phyloP scores from a whole-genome alignment of 2,329 filamentous ascomycete genomes.

The Penicillium sp. region DNA sequence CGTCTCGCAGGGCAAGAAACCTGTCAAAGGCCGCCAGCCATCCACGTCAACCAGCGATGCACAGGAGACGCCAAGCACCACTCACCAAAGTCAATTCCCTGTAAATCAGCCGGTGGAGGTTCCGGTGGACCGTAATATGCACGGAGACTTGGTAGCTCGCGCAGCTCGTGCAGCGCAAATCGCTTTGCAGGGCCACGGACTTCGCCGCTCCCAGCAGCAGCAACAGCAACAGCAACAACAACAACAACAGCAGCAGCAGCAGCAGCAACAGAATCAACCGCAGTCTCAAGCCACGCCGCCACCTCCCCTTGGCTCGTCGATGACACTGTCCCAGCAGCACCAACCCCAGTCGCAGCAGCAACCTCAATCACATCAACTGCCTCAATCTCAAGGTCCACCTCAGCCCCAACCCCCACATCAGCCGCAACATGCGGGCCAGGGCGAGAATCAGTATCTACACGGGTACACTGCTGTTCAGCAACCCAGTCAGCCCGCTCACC shows the following conservation, averaged over 20 bases:
- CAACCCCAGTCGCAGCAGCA: slow-evolving; percentile 22
- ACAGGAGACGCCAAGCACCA: slow-evolving; percentile 32
- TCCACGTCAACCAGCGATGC: slow-evolving; percentile 34
- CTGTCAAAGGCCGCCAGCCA: slow-evolving; percentile 33
- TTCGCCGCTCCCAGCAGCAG: slow-evolving; percentile 32
- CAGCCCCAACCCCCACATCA: slow-evolving; percentile 17
- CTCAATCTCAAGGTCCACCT: slow-evolving; percentile 12
- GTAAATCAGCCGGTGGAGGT: slow-evolving; percentile 35
- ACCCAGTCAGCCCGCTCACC: slow-evolving; percentile 20
- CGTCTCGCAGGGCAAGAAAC: slow-evolving; percentile 31
- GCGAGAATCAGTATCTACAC: slow-evolving; percentile 29
- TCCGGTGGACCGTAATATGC: slow-evolving; percentile 37
- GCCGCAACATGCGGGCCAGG: slow-evolving; percentile 20
- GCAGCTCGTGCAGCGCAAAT: slow-evolving; percentile 45
- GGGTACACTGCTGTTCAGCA: slow-evolving; percentile 32
- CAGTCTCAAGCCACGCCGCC: slow-evolving; percentile 20
- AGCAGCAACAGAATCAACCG: slow-evolving; percentile 28
- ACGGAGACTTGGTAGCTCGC: slow-evolving; percentile 43
- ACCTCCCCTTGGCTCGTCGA: slow-evolving; percentile 13
- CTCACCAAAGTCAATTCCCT: slow-evolving; percentile 39
- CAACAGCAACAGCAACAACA: slow-evolving; percentile 31
- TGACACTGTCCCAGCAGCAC: slow-evolving; percentile 7
- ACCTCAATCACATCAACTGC: neutral
- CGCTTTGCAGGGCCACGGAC: slow-evolving; percentile 41
- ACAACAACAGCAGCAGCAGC: slow-evolving; percentile 28